A percentile compares a stretch with the other conserved stretches of the same genome.
These are phyloP conservation scores for Endogone sp. DNA, from an alignment of 192 early-diverging fungal genomes.

Conservation along the genomic window DNA sequence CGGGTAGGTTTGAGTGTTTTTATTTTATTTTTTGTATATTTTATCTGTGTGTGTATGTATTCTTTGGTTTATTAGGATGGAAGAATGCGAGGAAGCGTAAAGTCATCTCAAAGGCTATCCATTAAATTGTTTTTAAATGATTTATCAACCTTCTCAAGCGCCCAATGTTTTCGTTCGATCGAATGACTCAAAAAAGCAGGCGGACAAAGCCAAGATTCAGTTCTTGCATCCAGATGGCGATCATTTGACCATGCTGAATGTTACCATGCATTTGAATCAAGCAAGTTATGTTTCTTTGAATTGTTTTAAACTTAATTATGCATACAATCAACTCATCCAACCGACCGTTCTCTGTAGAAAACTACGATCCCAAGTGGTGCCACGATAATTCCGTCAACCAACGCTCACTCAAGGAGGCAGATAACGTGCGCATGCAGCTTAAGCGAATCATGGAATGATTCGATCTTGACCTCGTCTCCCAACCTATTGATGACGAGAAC, in stretches of 20 bases:
- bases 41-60: too few relatives aligned
- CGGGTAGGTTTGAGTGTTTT: too few relatives aligned
- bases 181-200: slow-evolving; percentile 80
- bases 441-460: slow-evolving; percentile 74
- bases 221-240: slow-evolving; percentile 96
- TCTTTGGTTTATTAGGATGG: too few relatives aligned
- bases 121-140: background rate
- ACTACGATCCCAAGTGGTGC: slow-evolving; percentile 83
- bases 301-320: too few relatives aligned
- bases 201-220: slow-evolving; percentile 87
- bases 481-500: slow-evolving; percentile 59
- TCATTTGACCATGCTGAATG: slow-evolving; percentile 93
- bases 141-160: slow-evolving; percentile 31
- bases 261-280: too few relatives aligned
- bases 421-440: slow-evolving; percentile 89
- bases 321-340: too few relatives aligned
- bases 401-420: slow-evolving; percentile 85
- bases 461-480: slow-evolving; percentile 65
- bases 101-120: too few relatives aligned
- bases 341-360: too few relatives aligned
- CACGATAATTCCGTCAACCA: slow-evolving; percentile 90
- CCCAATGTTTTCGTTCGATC: slow-evolving; percentile 93
- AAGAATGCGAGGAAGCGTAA: too few relatives aligned
- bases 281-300: too few relatives aligned
- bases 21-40: too few relatives aligned